Evolutionary conservation across 345 rosid species (phyloP), one percentile per base, ranked within the genome.

Genomic region (Populus ilicifolia): DNA sequence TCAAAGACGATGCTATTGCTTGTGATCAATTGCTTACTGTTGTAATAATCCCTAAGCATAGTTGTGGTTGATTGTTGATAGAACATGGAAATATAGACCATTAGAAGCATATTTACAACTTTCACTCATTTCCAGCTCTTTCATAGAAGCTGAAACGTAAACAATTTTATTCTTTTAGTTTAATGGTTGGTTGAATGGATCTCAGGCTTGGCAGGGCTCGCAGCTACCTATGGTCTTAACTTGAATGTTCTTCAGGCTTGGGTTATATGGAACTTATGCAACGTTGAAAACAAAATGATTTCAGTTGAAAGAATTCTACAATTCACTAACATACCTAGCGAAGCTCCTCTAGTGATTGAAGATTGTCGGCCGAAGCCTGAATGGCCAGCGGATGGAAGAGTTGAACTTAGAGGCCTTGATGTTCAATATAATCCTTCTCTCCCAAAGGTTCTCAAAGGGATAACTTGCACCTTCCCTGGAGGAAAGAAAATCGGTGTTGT

Each of bases 231-330:
- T 65, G 94, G 94, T 66, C 72, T 91, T 84, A 89, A 80, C 82
- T 83, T 91, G 30, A 91, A 89, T 76, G 89, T 87, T n/a, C 88
- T 91, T 63, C 92, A 90, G 77, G 87, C 91, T n/a, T 90, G 96
- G 92, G 91, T 90, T 46, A 87, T 90, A 80, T 91, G 93, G 94
- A 91, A 89, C 84, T 70, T 89, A 17, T 90, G 92, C 88, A 90
- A 89, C 23, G 94, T 91, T 4, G 92, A 89, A 85, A 91, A 90
- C 86, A 90, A 90, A 79, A 91, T 91, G 96, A 90, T 91, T 76
- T 89, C 94, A 0, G 92, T 90, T 2, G 96, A 91, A 80, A 86
- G 96, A 77, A 79, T 91, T 73, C 91, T 90, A 75, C 91, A 90
- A 56, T 89, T 89, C 78, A 83, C 90, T 6, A 74, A 84, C 72